Evolutionary conservation across 805 yeast genomes (phyloP), one percentile per base, ranked within the genome.

Genomic region (Yarrowia deformans): DNA sequence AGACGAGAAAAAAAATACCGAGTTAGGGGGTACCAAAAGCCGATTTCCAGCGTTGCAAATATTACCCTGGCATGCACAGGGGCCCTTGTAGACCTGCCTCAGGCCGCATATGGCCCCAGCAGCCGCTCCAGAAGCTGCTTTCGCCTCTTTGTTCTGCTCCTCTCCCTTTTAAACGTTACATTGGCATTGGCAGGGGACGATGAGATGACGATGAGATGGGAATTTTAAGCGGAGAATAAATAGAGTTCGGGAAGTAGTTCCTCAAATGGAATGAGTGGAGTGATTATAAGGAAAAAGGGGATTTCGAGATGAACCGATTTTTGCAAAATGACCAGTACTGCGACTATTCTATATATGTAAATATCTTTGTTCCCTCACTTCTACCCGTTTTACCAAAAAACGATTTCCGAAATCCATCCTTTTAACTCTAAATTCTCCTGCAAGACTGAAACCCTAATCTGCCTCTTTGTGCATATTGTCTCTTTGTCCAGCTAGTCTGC

Each of bases 181-280:
- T 56, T 56, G 66, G 66, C 60, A 54, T 43, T 56, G 66, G 66
- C 66, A 60, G 52, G 66, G 66, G 52, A 60, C 66, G 66, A 60
- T 60, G 66, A 45, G 66, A 60, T 60, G 66, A 43, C 64, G 66
- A 60, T 60, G 66, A 60, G 66, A 60, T 60, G 66, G 66, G 66
- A 56, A 42, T 40, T 56, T 56, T 56, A 56, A 56, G 66, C 66
- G 66, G 66, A 60, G 42, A n/a, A 42, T 37, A 29, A 42, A 40
- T 42, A 56, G 37, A n/a, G 63, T 56, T 56, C 10, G n/a, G 56
- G 55, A 34, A 29, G 60, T 46, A 23, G 45, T 37, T 29, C 48
- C 37, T 9, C 10, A 42, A 29, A 8, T 14, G 60, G 45, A 37
- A 54, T 39, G 45, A 32, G 43, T 50, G 16, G 23, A 10, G 29